These are phyloP conservation scores for Sordariomycetes sp. DNA, from an alignment of 2,329 filamentous ascomycete genomes.

Conservation along the genomic window DNA sequence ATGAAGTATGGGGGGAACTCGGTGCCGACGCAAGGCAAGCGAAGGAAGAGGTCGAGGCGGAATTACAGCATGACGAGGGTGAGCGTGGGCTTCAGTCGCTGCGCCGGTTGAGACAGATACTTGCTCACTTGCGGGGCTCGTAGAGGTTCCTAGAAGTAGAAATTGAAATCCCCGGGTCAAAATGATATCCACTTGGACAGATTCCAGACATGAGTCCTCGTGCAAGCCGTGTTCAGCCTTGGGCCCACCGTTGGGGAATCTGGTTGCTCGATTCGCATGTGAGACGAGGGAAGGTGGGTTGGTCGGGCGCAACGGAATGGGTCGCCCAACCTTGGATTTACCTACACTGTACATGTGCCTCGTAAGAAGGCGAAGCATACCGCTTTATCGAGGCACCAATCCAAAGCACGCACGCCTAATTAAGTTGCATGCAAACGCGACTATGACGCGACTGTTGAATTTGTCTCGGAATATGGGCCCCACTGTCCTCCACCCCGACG, in stretches of 20 bases:
- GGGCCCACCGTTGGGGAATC: no score
- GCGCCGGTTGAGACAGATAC: constrained; percentile 22
- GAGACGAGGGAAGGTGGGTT: no score
- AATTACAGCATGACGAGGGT: constrained; percentile 14
- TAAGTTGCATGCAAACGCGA: not conserved
- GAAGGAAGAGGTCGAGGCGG: constrained; percentile 38
- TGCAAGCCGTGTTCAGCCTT: no score
- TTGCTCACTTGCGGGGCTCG: constrained; percentile 23
- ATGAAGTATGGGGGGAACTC: constrained; percentile 61
- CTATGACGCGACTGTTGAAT: not conserved
- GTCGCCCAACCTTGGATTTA: no score
- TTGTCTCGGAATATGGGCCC: not conserved
- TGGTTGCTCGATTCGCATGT: no score
- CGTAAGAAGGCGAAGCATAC: not conserved
- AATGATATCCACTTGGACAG: no score
- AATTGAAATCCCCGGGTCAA: no score
- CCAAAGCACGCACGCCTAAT: no score
- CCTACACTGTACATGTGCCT: no score
- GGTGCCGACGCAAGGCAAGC: constrained; percentile 45
- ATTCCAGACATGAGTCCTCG: no score
- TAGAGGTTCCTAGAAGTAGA: no score
- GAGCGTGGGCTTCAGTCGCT: constrained; percentile 14
- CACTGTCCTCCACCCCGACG: not conserved
- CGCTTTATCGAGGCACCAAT: not conserved
- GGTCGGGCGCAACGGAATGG: no score